Percentiles rank a stretch among this genome's conserved stretches.
phyloP scores from a whole-genome alignment of 352 stramenopile genomes.

The Phytophthora pinifolia region DNA sequence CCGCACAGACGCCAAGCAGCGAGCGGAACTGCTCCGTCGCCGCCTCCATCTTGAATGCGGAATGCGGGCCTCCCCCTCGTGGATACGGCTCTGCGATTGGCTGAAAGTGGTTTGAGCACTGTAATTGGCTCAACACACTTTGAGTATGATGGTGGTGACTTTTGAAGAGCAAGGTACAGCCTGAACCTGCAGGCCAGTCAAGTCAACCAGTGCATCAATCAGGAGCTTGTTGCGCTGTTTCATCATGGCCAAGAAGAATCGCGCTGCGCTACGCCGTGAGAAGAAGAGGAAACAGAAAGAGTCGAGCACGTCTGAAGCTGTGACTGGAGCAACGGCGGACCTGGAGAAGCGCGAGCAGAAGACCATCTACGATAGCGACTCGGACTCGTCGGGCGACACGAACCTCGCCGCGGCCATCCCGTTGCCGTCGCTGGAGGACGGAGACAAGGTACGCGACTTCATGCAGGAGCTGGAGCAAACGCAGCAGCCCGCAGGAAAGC shows the following conservation, averaged over 20 bases:
- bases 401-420: constrained; percentile 43
- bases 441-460: constrained; percentile 64
- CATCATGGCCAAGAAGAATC: constrained; percentile 40
- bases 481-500: constrained; percentile 37
- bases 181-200: constrained; percentile 6
- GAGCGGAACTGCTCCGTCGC: constrained; percentile 42
- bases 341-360: constrained; percentile 16
- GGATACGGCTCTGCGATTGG: constrained; percentile 32
- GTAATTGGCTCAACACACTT: not conserved
- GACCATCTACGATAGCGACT: constrained; percentile 44
- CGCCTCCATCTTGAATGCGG: constrained; percentile 33
- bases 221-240: not conserved
- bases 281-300: constrained; percentile 40
- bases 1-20: constrained; percentile 42
- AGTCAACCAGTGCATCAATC: constrained; percentile 2
- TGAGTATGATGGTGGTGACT: not conserved
- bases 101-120: constrained; percentile 14
- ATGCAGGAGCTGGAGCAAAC: constrained; percentile 43
- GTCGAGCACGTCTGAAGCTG: not conserved
- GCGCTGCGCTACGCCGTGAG: constrained; percentile 42
- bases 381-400: constrained; percentile 40
- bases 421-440: constrained; percentile 67
- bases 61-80: constrained; percentile 19
- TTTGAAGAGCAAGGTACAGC: no score
- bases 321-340: not conserved